These are phyloP conservation scores for Mixia osmundae DNA, from an alignment of 1,284 basidiomycete species.

Conservation along the genomic window DNA sequence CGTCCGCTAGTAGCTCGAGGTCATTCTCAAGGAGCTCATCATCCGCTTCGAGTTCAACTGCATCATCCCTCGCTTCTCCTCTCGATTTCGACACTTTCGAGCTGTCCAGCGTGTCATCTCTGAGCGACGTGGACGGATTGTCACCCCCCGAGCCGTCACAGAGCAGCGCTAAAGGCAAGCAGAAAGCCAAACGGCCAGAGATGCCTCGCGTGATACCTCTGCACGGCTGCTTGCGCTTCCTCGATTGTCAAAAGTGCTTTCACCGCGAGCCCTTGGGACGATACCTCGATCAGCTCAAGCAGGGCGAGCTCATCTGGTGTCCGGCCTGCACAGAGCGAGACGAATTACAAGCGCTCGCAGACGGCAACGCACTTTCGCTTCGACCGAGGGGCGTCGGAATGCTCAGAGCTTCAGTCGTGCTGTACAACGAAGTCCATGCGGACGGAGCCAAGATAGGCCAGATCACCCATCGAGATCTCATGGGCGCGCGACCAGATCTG, in stretches of 20 bases:
- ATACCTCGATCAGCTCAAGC: conserved; percentile 33
- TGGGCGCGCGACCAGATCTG: conserved; percentile 48
- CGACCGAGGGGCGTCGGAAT: conserved; percentile 56
- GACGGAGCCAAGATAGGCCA: conserved; percentile 59
- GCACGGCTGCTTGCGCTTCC: conserved; percentile 55
- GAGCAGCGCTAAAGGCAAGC: conserved; percentile 6
- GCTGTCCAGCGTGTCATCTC: too few species aligned
- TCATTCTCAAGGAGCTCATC: too few species aligned
- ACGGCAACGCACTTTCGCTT: conserved; percentile 33
- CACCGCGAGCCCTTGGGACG: conserved; percentile 32
- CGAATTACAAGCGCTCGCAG: too few species aligned
- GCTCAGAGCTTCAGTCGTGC: conserved; percentile 62
- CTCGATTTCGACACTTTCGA: too few species aligned
- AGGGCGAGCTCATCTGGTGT: conserved; percentile 38
- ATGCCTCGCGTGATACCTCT: conserved; percentile 60
- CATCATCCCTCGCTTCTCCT: too few species aligned
- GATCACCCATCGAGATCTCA: conserved; percentile 46
- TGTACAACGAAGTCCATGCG: conserved; percentile 74
- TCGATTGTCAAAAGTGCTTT: conserved; percentile 62
- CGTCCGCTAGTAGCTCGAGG: too few species aligned
- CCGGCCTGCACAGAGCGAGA: conserved; percentile 51
- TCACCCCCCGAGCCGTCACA: too few species aligned
- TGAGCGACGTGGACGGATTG: too few species aligned
- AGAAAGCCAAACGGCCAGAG: background rate
- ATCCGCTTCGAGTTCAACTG: too few species aligned